Evolutionary conservation across 495 filamentous ascomycete species (phyloP).

Genomic region (Lasiosphaeria ovina): DNA sequence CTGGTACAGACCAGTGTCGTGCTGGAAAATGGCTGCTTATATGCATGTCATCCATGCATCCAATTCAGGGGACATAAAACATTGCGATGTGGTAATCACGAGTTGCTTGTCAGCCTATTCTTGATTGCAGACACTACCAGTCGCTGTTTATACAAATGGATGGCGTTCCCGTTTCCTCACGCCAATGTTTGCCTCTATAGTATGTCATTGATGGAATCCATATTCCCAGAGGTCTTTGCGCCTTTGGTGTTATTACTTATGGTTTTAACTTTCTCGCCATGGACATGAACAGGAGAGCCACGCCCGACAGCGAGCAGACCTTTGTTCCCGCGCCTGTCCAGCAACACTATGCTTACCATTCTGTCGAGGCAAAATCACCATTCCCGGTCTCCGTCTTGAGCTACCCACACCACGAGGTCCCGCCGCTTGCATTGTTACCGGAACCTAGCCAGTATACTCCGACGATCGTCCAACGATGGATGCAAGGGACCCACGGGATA

Average conservation of each 20-base stretch:
- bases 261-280: background rate
- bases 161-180: background rate
- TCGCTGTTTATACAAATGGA: background rate
- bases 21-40: background rate
- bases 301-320: background rate
- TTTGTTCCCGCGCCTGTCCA: background rate
- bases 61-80: background rate
- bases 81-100: background rate
- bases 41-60: background rate
- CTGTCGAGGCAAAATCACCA: background rate
- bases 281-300: background rate
- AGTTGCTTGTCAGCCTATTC: background rate
- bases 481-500: constrained; percentile 4
- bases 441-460: background rate
- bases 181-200: background rate
- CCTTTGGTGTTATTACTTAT: background rate
- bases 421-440: background rate
- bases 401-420: background rate
- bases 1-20: background rate
- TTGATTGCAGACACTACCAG: background rate
- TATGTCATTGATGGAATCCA: background rate
- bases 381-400: background rate
- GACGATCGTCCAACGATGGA: background rate
- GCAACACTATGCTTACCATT: background rate
- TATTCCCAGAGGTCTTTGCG: background rate